Percentiles rank a stretch among this genome's conserved stretches.
phyloP scores from a whole-genome alignment of 495 filamentous ascomycete genomes.

The Acidiella bohemica region DNA sequence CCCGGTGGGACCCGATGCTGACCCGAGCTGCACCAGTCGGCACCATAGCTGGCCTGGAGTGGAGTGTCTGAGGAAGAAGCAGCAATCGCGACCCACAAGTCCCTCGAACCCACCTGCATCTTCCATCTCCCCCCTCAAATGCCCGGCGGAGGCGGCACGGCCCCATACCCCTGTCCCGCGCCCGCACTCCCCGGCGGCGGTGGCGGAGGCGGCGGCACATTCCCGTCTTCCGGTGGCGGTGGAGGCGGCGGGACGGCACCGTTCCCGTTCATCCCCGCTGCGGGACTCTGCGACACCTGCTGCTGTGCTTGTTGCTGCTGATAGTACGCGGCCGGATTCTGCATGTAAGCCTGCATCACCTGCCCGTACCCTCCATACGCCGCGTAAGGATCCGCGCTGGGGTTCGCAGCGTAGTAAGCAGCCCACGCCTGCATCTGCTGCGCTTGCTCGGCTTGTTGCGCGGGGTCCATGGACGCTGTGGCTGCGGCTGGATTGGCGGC shows the following conservation, averaged over 20 bases:
- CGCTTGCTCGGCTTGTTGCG: background rate
- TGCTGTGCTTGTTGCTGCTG: slow-evolving; percentile 28
- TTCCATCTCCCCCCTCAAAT: too few species aligned
- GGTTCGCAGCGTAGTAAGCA: slow-evolving; percentile 78
- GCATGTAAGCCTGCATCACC: slow-evolving; percentile 52
- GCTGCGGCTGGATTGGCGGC: slow-evolving; percentile 8
- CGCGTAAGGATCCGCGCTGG: slow-evolving; percentile 72
- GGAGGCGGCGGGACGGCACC: slow-evolving; percentile 48
- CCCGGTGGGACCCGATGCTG: too few species aligned
- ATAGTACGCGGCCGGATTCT: slow-evolving; percentile 45
- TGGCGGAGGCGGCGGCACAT: too few species aligned
- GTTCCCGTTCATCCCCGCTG: slow-evolving; percentile 22
- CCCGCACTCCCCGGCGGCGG: too few species aligned
- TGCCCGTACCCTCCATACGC: slow-evolving; percentile 69
- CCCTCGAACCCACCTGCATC: too few species aligned
- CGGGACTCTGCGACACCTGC: background rate
- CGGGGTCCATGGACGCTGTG: background rate
- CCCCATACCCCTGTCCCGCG: too few species aligned
- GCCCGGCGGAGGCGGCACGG: too few species aligned
- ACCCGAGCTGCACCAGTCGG: too few species aligned
- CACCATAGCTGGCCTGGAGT: too few species aligned
- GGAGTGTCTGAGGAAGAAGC: too few species aligned
- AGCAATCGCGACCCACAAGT: too few species aligned
- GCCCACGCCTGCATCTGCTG: slow-evolving; percentile 8
- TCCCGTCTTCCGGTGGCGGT: too few species aligned